These are phyloP conservation scores for Chiua virens DNA, from an alignment of 768 basidiomycete species.

Conservation along the genomic window DNA sequence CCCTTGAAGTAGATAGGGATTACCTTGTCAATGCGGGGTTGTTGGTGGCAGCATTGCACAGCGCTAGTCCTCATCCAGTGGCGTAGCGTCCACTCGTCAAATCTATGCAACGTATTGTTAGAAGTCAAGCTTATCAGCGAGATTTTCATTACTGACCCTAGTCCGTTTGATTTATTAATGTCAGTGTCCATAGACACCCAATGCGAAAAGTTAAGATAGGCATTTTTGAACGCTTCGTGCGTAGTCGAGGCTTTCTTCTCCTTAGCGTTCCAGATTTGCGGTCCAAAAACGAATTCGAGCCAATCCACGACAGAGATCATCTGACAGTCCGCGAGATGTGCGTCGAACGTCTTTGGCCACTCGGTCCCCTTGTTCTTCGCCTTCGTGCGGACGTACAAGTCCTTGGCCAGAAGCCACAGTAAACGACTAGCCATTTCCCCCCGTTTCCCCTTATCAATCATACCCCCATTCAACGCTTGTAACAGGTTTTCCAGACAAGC, in stretches of 20 bases:
- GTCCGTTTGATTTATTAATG: not conserved
- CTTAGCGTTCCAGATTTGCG: not conserved
- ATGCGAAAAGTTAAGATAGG: not conserved
- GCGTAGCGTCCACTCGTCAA: no score
- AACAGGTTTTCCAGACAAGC: not conserved
- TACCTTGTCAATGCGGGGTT: no score
- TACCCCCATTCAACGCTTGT: not conserved
- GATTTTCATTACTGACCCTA: no score
- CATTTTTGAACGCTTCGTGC: not conserved
- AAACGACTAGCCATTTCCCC: not conserved
- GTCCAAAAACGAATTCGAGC: not conserved
- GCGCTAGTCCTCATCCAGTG: no score
- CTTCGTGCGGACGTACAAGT: not conserved
- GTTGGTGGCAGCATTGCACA: no score
- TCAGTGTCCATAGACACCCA: not conserved
- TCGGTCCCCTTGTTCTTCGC: not conserved
- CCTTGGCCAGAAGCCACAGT: not conserved
- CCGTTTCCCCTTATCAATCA: not conserved
- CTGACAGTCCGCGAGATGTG: slow-evolving; percentile 2
- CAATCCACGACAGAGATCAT: slow-evolving; percentile 2
- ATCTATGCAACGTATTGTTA: no score
- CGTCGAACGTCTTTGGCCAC: not conserved
- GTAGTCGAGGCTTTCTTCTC: no score
- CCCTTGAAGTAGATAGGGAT: no score
- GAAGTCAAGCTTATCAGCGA: no score